Conservation (phyloP, 768 basidiomycete genomes). For the Floccularia luteovirens region DNA sequence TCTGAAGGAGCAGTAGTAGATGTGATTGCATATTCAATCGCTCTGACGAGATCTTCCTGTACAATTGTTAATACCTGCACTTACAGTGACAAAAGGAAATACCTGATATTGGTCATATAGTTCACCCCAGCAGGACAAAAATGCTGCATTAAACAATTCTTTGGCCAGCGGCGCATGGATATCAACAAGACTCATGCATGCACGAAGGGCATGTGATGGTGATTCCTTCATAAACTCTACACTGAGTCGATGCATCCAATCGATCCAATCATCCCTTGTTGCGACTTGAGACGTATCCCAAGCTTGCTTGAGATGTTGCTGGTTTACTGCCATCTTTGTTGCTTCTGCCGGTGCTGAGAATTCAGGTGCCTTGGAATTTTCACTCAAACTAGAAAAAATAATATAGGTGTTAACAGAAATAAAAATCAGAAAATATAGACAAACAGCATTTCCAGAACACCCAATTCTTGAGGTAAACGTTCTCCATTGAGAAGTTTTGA, state of each 20-base stretch:
- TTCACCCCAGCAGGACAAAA: constrained; percentile 95
- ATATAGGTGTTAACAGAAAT: too few species aligned
- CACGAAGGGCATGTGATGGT: constrained; percentile 94
- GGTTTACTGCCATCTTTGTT: constrained; percentile 88
- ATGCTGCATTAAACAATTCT: constrained; percentile 96
- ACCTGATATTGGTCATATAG: constrained; percentile 97
- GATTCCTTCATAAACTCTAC: constrained; percentile 98
- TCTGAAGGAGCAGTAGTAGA: constrained; percentile 77
- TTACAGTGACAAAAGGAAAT: constrained; percentile 9
- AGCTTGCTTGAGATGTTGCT: constrained; percentile 93
- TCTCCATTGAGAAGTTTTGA: constrained; percentile 89
- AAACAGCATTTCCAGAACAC: constrained; percentile 60
- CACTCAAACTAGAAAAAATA: constrained; percentile 31
- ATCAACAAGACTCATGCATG: constrained; percentile 91
- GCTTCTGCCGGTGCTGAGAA: constrained; percentile 82
- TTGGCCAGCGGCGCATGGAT: constrained; percentile 85
- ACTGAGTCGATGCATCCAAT: constrained; percentile 91
- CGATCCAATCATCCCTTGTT: constrained; percentile 85
- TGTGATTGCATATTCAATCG: constrained; percentile 81
- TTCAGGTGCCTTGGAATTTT: constrained; percentile 58
- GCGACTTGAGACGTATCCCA: constrained; percentile 83
- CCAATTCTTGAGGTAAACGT: constrained; percentile 79
- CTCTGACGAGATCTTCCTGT: constrained; percentile 90
- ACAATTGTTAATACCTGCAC: constrained; percentile 2
- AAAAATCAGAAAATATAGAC: constrained; percentile 13